Base-by-base conservation (phyloP, 2,329 filamentous ascomycete species). In the Sclerotinia trifoliorum region DNA sequence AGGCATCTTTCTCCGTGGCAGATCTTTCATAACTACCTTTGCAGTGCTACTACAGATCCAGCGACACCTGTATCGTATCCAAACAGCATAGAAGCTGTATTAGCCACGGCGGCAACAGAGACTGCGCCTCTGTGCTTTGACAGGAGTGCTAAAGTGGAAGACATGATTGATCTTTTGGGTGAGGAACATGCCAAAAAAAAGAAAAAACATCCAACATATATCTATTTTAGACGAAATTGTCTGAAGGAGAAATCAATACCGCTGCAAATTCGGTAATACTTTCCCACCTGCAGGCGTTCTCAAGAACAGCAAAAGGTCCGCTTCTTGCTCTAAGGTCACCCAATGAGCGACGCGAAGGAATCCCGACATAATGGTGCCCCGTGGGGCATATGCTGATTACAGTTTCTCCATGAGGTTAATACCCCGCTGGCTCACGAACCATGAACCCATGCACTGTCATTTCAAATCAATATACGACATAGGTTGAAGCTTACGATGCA, bases 11-110 rank as follows among this genome's bases (percentile, higher is more conserved):
- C n/a, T 13, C 6, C 26, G 13, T 42, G 15, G 44, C 6, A 2
- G 21, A 15, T 19, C 13, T 58, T 49, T 42, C n/a, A 15, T 39
- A 35, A 21, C 15, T 32, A 73, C 72, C 71, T 70, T 55, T 42
- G 65, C 10, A 74, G 49, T 15, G 72, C 71, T 21, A 73, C 68
- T 21, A 72, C 68, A 21, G 71, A 68, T 29, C 72, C 70, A 32
- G 70, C 71, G 26, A 74, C 72, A n/a, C 73, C 71, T 8, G 72
- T 74, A 48, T 74, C 73, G 29, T 67, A 74, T 15, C 73, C 72
- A 54, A 74, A 73, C 24, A 74, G 67, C 49, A 74, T 57, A 15
- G 72, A 72, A 39, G 70, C 72, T 26, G 68, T 71, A 51, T 73
- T 72, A 6, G 71, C 71, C 15, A 69, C 71, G 21, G 68, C 63